Evolutionary conservation across 2,329 filamentous ascomycete genomes (phyloP).

Genomic region (Seiridium cupressi): DNA sequence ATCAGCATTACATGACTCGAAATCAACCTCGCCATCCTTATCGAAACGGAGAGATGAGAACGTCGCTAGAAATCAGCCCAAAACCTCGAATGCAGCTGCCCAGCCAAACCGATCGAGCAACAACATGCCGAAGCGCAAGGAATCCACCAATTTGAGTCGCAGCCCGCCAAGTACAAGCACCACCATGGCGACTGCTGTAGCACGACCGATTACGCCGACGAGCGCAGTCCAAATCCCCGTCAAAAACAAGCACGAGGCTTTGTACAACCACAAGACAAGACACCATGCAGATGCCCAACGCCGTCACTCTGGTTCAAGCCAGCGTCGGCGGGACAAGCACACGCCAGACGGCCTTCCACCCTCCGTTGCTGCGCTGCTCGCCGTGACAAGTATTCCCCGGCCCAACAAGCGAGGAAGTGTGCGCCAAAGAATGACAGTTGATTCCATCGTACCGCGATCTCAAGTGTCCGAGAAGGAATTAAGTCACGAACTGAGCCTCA

Average conservation of each 20-base stretch:
- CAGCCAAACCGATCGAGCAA: constrained; percentile 2
- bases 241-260: constrained; percentile 35
- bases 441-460: constrained; percentile 53
- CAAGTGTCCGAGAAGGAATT: constrained; percentile 58
- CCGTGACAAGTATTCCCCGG: constrained; percentile 60
- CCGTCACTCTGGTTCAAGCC: constrained; percentile 28
- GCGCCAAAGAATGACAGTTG: constrained; percentile 47
- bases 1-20: not conserved
- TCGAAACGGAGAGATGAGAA: constrained; percentile 18
- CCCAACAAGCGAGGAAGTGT: constrained; percentile 35
- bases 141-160: constrained; percentile 20
- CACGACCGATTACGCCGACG: constrained; percentile 38
- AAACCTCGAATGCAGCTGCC: constrained; percentile 7
- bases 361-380: constrained; percentile 59
- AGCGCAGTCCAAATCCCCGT: constrained; percentile 56
- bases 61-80: not conserved
- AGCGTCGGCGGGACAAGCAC: constrained; percentile 39
- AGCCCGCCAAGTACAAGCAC: constrained; percentile 22
- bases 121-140: constrained; percentile 24
- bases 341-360: constrained; percentile 55
- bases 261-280: constrained; percentile 32
- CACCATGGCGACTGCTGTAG: constrained; percentile 26
- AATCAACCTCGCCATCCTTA: not conserved
- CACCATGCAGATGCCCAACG: constrained; percentile 30
- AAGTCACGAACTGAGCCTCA: constrained; percentile 34